Conservation (phyloP, 345 rosid species). For the Rhodomyrtus tomentosa region DNA sequence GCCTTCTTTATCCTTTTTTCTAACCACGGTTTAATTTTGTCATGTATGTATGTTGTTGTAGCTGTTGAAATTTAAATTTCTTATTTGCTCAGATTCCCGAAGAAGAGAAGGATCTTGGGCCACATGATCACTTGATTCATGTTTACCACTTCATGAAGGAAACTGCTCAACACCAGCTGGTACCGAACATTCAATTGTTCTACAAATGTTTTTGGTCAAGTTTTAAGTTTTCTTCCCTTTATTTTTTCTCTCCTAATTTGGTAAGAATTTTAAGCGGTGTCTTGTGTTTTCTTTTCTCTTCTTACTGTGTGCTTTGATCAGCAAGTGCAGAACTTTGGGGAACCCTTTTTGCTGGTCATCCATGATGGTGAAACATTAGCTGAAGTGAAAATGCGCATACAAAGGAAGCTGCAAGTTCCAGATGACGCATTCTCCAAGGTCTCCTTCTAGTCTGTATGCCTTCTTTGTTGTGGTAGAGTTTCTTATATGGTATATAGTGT, state of each 20-base stretch:
- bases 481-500: neutral
- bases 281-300: neutral
- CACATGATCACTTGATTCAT: conserved; percentile 72
- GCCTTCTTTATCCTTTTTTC: neutral
- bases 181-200: conserved; percentile 2
- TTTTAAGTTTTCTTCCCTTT: neutral
- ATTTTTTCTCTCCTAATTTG: neutral
- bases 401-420: conserved; percentile 71
- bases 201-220: neutral
- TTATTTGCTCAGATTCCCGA: conserved; percentile 51
- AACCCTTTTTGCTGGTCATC: conserved; percentile 89
- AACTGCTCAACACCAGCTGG: conserved; percentile 64
- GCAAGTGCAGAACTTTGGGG: conserved; percentile 95
- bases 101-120: conserved; percentile 81
- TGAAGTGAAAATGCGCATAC: conserved; percentile 67
- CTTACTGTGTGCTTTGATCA: conserved; percentile 13
- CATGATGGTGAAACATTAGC: conserved; percentile 84
- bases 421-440: conserved; percentile 95
- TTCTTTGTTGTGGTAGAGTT: neutral
- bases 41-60: neutral
- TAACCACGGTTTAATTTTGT: neutral
- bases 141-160: conserved; percentile 87
- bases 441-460: neutral
- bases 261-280: neutral
- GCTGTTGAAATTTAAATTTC: neutral